Base-by-base conservation (phyloP, 495 filamentous ascomycete genomes). In the Poronia punctata region DNA sequence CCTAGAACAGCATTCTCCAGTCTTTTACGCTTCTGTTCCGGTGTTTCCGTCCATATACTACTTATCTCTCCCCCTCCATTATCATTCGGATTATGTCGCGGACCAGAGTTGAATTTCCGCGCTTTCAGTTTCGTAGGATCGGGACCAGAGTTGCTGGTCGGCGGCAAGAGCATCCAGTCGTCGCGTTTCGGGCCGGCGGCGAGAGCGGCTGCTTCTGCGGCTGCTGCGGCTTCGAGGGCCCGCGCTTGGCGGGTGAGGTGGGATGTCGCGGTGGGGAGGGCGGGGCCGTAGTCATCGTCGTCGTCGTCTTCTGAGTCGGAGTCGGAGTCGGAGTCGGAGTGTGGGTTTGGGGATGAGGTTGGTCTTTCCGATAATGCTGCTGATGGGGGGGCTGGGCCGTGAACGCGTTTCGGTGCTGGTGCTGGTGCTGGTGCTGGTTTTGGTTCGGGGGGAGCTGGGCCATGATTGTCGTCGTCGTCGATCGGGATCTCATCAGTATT, bases 141-240 rank as follows among this genome's bases (percentile, higher is more conserved):
- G 0, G 61, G 51, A 37, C 84, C 78, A 27, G 81, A 80, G 5
- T 75, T 67, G 17, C 75, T 66, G 62, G 75, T 76, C 0, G 92
- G 92, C 0, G 90, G 92, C 5, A 82, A 76, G 20, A 90, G 71
- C 92, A 98, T 98, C 92, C 92, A 98, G 52, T 86, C 80, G 64
- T 94, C 92, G 39, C 92, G 78, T 39, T 68, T 63, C 5, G 65
- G 53, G 4, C 62, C 58, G 10, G 52, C 30, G 21, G 54, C 43
- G 30, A 54, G 48, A 15, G 55, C 59, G 8, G 57, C 38, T 18
- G 24, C 42, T 11, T 51, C 36, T 14, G 51, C 28, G 40, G 46
- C 34, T n/a, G 31, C 34, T 18, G 50, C 43, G 18, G 42, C 48
- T 21, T 23, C 46, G 26, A 32, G 51, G 31, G 35, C 55, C 43